These are phyloP conservation scores for Coprinellus micaceus DNA, from an alignment of 768 basidiomycete genomes.

Conservation along the genomic window DNA sequence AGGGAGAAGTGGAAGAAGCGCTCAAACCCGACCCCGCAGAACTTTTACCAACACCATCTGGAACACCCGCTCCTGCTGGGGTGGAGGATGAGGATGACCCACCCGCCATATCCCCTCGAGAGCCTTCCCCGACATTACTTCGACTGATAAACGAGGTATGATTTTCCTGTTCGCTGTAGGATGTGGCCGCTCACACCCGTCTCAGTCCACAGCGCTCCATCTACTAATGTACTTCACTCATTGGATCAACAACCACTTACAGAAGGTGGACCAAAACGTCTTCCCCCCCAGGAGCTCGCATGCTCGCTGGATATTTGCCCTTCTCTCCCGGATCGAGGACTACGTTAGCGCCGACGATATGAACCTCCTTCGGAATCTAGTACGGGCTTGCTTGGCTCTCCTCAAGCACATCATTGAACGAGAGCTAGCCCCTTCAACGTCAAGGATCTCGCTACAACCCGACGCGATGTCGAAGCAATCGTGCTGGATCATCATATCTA, in stretches of 20 bases:
- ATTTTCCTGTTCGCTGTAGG: not conserved
- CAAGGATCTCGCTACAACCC: not conserved
- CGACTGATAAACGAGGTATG: slow-evolving; percentile 65
- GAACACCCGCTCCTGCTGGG: slow-evolving; percentile 25
- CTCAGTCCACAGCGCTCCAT: slow-evolving; percentile 65
- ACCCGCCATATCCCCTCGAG: slow-evolving; percentile 34
- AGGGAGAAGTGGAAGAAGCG: slow-evolving; percentile 40
- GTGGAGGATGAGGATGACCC: not conserved
- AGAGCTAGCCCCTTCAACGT: slow-evolving; percentile 11
- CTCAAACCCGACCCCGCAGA: slow-evolving; percentile 32
- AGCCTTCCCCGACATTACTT: slow-evolving; percentile 57
- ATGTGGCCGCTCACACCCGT: slow-evolving; percentile 7
- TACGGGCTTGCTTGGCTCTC: slow-evolving; percentile 61
- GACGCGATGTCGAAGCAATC: slow-evolving; percentile 37
- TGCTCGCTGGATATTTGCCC: slow-evolving; percentile 73
- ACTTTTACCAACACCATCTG: slow-evolving; percentile 38
- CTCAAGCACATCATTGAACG: slow-evolving; percentile 25
- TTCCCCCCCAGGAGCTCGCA: slow-evolving; percentile 52
- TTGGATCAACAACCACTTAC: slow-evolving; percentile 68
- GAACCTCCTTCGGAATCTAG: slow-evolving; percentile 70
- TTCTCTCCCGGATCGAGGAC: slow-evolving; percentile 68
- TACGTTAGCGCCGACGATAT: slow-evolving; percentile 72
- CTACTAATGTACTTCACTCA: slow-evolving; percentile 81
- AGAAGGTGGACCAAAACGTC: slow-evolving; percentile 34
- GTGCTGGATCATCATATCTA: slow-evolving; percentile 73